A percentile compares a stretch with the other conserved stretches of the same genome.
Conservation (phyloP, 352 stramenopile species). For the Pythium utonaiense region DNA sequence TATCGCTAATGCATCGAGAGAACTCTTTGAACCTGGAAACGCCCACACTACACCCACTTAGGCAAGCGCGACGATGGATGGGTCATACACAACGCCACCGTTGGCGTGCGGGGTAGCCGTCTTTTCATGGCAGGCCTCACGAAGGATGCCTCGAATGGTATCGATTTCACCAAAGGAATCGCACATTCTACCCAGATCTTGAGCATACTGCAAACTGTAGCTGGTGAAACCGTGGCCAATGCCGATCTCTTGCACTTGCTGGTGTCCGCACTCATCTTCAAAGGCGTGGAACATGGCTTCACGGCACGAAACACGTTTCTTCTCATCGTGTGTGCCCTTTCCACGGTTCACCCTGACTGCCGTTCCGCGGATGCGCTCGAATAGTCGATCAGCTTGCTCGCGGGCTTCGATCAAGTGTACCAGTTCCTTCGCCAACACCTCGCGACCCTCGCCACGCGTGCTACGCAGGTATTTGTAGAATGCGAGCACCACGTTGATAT, state of each 20-base stretch:
- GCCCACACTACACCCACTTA: not conserved
- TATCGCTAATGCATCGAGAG: too few relatives aligned
- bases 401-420: conserved; percentile 38
- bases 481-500: conserved; percentile 68
- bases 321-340: not conserved
- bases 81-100: conserved; percentile 3
- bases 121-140: conserved; percentile 7
- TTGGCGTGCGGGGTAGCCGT: not conserved
- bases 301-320: conserved; percentile 8
- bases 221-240: conserved; percentile 45
- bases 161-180: conserved; percentile 13
- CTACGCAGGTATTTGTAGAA: conserved; percentile 81
- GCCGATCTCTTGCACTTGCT: conserved; percentile 11
- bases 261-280: conserved; percentile 15
- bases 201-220: conserved; percentile 68
- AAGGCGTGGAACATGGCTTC: conserved; percentile 18
- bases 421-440: conserved; percentile 37
- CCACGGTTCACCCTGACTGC: conserved; percentile 4
- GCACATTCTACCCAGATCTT: conserved; percentile 14
- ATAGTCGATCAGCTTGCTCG: conserved; percentile 52
- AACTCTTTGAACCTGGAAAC: not conserved
- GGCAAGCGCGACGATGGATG: not conserved
- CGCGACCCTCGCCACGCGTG: conserved; percentile 29
- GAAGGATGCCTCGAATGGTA: conserved; percentile 7
- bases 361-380: conserved; percentile 35